Percentiles rank a stretch among this genome's conserved stretches.
Conservation (phyloP, 345 rosid genomes). For the Excoecaria cochinchinensis region DNA sequence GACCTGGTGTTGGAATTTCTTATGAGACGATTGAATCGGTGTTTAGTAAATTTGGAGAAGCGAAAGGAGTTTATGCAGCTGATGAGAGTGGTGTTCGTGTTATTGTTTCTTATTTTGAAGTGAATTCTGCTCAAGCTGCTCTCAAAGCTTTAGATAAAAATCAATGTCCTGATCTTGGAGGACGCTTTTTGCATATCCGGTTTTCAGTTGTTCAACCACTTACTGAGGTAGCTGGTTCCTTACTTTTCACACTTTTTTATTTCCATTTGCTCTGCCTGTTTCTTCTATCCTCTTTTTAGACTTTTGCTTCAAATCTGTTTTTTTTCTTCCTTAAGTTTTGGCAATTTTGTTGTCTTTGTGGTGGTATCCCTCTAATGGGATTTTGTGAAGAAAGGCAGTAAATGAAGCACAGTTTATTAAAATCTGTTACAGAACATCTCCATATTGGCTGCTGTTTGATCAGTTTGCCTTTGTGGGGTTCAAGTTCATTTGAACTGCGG, state of each 20-base stretch:
- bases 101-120: constrained; percentile 53
- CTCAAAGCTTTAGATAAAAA: constrained; percentile 46
- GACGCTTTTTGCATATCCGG: constrained; percentile 71
- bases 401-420: not conserved
- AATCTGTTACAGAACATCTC: not conserved
- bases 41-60: constrained; percentile 62
- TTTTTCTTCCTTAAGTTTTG: not conserved
- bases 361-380: not conserved
- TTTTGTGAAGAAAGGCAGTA: not conserved
- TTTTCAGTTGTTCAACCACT: constrained; percentile 55
- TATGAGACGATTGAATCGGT: constrained; percentile 51
- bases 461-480: not conserved
- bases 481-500: not conserved
- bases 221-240: constrained; percentile 39
- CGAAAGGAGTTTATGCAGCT: constrained; percentile 70
- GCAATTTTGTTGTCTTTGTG: not conserved
- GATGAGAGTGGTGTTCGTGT: constrained; percentile 91
- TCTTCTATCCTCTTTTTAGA: not conserved
- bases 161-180: constrained; percentile 62
- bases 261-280: not conserved
- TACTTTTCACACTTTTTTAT: not conserved
- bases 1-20: constrained; percentile 79
- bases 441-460: not conserved
- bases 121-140: constrained; percentile 59
- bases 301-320: not conserved